These are phyloP conservation scores for Colletotrichum australisinense DNA, from an alignment of 2,329 filamentous ascomycete genomes.

Conservation along the genomic window DNA sequence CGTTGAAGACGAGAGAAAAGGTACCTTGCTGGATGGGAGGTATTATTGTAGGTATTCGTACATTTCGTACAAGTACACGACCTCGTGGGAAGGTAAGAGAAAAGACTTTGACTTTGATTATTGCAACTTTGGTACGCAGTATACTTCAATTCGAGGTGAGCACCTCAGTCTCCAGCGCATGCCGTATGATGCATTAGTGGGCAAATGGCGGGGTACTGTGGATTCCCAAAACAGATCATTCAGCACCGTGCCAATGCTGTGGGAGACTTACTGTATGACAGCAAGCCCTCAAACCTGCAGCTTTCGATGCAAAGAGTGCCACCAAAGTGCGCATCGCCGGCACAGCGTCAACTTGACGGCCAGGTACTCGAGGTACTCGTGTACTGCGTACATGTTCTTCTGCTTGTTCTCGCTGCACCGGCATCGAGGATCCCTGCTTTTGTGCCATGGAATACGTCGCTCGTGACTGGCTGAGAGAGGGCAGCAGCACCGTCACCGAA, in stretches of 20 bases:
- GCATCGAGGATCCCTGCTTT: slow-evolving; percentile 33
- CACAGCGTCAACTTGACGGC: neutral
- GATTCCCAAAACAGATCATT: slow-evolving; percentile 5
- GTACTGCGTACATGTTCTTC: neutral
- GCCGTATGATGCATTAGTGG: slow-evolving; percentile 32
- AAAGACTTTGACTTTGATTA: slow-evolving; percentile 1
- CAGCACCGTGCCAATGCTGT: neutral
- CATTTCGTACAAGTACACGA: neutral
- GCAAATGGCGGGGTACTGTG: slow-evolving; percentile 34
- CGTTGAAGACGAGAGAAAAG: slow-evolving; percentile 2
- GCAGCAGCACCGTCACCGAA: slow-evolving; percentile 31
- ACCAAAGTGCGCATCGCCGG: neutral
- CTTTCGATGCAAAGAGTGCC: neutral
- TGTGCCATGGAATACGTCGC: slow-evolving; percentile 26
- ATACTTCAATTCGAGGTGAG: no score
- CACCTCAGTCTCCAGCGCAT: slow-evolving; percentile 7
- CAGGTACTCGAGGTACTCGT: slow-evolving; percentile 16
- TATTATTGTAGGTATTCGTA: neutral
- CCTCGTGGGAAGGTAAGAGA: neutral
- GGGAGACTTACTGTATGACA: slow-evolving; percentile 24
- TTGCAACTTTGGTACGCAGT: neutral
- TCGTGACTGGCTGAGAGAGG: slow-evolving; percentile 33
- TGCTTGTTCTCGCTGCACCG: slow-evolving; percentile 16
- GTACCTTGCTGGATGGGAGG: neutral
- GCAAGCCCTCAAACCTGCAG: neutral